Evolutionary conservation across 2,329 filamentous ascomycete genomes (phyloP).

Genomic region (Blastomyces percursus): DNA sequence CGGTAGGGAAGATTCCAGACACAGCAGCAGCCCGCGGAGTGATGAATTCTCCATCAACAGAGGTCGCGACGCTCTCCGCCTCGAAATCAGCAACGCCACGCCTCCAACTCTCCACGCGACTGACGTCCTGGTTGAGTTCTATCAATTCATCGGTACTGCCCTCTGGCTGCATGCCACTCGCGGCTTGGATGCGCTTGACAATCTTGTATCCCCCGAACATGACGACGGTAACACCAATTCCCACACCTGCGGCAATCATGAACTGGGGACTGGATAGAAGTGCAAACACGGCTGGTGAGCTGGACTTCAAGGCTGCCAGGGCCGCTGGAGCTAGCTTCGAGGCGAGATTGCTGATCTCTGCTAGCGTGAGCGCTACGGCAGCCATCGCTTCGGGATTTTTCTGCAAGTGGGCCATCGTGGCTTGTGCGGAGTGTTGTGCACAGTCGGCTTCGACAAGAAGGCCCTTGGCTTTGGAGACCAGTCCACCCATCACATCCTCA

Average conservation of each 20-base stretch:
- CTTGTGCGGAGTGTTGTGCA: slow-evolving; percentile 68
- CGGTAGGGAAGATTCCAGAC: slow-evolving; percentile 31
- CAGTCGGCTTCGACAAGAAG: slow-evolving; percentile 82
- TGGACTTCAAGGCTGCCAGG: slow-evolving; percentile 61
- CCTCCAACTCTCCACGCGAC: slow-evolving; percentile 51
- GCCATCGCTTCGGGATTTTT: slow-evolving; percentile 84
- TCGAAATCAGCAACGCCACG: slow-evolving; percentile 51
- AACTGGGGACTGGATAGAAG: slow-evolving; percentile 87
- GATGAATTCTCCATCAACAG: slow-evolving; percentile 55
- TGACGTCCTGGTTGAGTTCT: slow-evolving; percentile 40
- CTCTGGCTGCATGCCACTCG: slow-evolving; percentile 17
- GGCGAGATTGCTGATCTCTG: slow-evolving; percentile 74
- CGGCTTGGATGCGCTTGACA: slow-evolving; percentile 64
- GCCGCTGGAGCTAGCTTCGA: slow-evolving; percentile 77
- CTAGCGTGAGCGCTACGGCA: slow-evolving; percentile 82
- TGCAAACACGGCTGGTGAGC: slow-evolving; percentile 75
- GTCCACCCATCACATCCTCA: slow-evolving; percentile 45
- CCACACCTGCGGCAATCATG: slow-evolving; percentile 79
- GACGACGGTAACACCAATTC: slow-evolving; percentile 86
- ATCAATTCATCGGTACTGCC: slow-evolving; percentile 46
- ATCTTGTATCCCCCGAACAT: slow-evolving; percentile 97
- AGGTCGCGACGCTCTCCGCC: slow-evolving; percentile 45
- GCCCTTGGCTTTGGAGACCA: slow-evolving; percentile 63
- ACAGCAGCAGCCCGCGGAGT: slow-evolving; percentile 46
- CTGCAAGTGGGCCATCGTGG: slow-evolving; percentile 70